These are phyloP conservation scores for Protostelium mycophagum DNA, from an alignment of 78 protist genomes.

Conservation along the genomic window DNA sequence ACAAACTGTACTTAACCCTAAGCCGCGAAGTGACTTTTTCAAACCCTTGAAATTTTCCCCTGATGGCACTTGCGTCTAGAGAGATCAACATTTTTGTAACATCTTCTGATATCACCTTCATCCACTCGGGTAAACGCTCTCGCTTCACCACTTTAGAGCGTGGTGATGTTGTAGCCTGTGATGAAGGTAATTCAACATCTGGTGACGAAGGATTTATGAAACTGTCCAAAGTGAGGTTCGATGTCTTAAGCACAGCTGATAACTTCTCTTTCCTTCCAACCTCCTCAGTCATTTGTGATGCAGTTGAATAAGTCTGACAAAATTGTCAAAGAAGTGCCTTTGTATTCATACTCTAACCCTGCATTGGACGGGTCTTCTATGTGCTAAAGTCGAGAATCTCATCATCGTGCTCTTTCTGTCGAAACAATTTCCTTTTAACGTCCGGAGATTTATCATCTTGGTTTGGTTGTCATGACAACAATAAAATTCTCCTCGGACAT, in stretches of 20 bases:
- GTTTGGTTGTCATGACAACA: no score
- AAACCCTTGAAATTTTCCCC: slow-evolving; percentile 8
- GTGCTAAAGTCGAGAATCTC: no score
- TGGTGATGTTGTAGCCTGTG: not conserved
- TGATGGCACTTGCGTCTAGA: not conserved
- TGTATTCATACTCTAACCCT: no score
- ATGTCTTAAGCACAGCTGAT: not conserved
- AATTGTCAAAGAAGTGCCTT: no score
- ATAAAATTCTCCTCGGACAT: no score
- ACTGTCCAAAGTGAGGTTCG: not conserved
- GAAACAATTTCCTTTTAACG: no score
- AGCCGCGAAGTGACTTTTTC: slow-evolving; percentile 6
- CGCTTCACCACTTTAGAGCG: not conserved
- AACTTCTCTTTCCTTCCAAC: not conserved
- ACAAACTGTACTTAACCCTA: slow-evolving; percentile 65
- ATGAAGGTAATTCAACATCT: no score
- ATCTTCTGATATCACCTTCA: not conserved
- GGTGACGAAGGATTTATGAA: not conserved
- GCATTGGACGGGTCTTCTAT: no score
- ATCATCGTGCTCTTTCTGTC: no score
- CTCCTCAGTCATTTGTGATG: not conserved
- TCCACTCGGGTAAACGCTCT: not conserved
- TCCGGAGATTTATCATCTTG: no score
- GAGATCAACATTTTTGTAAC: not conserved
- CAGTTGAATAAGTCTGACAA: no score